Percentiles rank a stretch among this genome's conserved stretches.
Evolutionary conservation across 495 filamentous ascomycete genomes (phyloP).

Genomic region (Penicillium cataractarum): DNA sequence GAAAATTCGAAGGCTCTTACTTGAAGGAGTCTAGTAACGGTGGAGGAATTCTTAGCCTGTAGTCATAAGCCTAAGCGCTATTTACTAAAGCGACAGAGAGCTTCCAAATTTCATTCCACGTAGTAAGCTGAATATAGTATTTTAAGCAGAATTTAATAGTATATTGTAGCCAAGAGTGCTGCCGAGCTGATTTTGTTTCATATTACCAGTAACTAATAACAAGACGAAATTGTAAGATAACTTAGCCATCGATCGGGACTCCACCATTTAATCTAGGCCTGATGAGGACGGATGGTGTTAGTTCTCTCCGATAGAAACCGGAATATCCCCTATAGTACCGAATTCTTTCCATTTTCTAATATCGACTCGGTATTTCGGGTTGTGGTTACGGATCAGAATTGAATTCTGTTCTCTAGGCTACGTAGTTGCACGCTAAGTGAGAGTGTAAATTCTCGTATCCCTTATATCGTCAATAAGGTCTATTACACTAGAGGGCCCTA

Average conservation of each 20-base stretch:
- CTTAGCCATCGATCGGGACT: not conserved
- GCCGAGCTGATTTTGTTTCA: too few relatives aligned
- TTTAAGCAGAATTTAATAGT: too few relatives aligned
- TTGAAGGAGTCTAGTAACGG: too few relatives aligned
- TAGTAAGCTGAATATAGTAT: too few relatives aligned
- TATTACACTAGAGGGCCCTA: not conserved
- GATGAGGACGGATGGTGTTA: not conserved
- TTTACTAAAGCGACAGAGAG: too few relatives aligned
- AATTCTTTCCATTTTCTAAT: conserved; percentile 3
- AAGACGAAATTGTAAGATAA: not conserved
- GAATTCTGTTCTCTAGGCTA: not conserved
- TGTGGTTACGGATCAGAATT: not conserved
- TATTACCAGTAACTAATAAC: too few relatives aligned
- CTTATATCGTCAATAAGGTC: not conserved
- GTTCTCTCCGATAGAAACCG: not conserved
- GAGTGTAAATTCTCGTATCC: conserved; percentile 4
- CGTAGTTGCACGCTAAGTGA: not conserved
- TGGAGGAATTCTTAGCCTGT: too few relatives aligned
- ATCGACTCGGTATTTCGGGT: conserved; percentile 1
- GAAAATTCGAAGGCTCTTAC: too few relatives aligned
- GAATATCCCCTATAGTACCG: not conserved
- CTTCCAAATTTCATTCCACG: too few relatives aligned
- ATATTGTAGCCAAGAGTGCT: too few relatives aligned
- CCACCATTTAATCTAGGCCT: not conserved
- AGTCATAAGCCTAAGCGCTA: too few relatives aligned